Base-by-base conservation (phyloP, 1,284 basidiomycete species). In the Mycena citricolor region DNA sequence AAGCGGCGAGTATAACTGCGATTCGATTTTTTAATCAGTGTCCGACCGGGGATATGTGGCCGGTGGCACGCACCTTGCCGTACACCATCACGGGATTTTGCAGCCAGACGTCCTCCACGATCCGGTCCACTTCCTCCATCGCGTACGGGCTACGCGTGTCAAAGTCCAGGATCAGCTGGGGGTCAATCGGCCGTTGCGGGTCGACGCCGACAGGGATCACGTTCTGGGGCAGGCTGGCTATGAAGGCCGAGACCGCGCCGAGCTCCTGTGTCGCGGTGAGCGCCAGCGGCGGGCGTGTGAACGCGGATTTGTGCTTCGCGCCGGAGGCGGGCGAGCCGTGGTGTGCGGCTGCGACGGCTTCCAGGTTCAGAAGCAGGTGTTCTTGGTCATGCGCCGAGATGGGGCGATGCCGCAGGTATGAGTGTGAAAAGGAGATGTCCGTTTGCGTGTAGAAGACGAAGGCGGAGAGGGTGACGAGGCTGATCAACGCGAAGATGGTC, bases 131-230 rank as follows among this genome's bases (percentile, higher is more conserved):
- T 55, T 86, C 83, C 33, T 79, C 73, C 8, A 69, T 66, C 1
- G 80, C 78, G 11, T 73, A 72, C 5, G 67, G 63, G 35, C 72
- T 68, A 11, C 81, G 73, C 0, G 85, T 84, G 62, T 93, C 87
- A 61, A 93, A 93, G 58, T 90, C 90, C 42, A 94, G 74, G 10
- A 94, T 76, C 41, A 90, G 74, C 51, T 84, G 74, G 2, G 90
- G 87, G 60, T 91, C 86, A 46, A 93, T 77, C 0, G 87, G 79
- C 14, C 59, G 52, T 5, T 70, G 54, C 0, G 88, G 83, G 60
- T 92, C 79, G 37, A 91, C 73, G 7, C 67, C 67, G 1, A 68
- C 57, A 0, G 90, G 90, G 37, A 94, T 81, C 39, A 83, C 74
- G 63, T 92, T 92, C 62, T 88, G 79, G 0, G 86, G 79, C 14